These are phyloP conservation scores for Halenospora varia DNA, from an alignment of 495 filamentous ascomycete genomes.

Conservation along the genomic window DNA sequence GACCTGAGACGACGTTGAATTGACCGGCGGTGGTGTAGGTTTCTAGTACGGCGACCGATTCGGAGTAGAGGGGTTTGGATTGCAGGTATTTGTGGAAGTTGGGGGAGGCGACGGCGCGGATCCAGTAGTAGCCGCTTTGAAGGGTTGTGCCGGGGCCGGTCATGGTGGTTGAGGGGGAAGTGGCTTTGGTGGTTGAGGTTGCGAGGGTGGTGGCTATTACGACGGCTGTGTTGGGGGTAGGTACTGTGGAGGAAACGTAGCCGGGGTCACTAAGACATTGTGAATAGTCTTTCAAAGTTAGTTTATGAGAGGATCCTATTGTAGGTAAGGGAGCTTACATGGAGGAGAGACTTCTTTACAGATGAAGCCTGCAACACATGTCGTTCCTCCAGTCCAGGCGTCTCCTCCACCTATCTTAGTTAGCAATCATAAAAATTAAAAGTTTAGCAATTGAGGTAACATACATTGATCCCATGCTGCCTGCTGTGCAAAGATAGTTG, in stretches of 20 bases:
- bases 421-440: not conserved
- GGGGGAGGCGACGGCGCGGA: slow-evolving; percentile 53
- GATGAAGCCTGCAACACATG: slow-evolving; percentile 21
- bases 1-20: slow-evolving; percentile 51
- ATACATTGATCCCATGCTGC: slow-evolving; percentile 19
- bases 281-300: slow-evolving; percentile 23
- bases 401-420: slow-evolving; percentile 20
- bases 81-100: slow-evolving; percentile 65
- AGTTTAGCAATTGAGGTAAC: not conserved
- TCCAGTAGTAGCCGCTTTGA: slow-evolving; percentile 52
- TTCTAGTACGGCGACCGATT: slow-evolving; percentile 47
- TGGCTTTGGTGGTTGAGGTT: slow-evolving; percentile 18
- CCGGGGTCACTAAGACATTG: slow-evolving; percentile 31
- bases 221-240: slow-evolving; percentile 8
- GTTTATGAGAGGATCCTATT: not conserved
- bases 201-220: not conserved
- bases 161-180: slow-evolving; percentile 5
- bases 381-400: slow-evolving; percentile 18
- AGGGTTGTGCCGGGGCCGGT: slow-evolving; percentile 39
- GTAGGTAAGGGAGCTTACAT: slow-evolving; percentile 9
- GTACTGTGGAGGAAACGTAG: not conserved
- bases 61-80: slow-evolving; percentile 42
- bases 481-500: slow-evolving; percentile 9
- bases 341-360: slow-evolving; percentile 12
- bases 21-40: slow-evolving; percentile 54